Evolutionary conservation across 306 rosid species (phyloP).

Genomic region (Castanea sativa): DNA sequence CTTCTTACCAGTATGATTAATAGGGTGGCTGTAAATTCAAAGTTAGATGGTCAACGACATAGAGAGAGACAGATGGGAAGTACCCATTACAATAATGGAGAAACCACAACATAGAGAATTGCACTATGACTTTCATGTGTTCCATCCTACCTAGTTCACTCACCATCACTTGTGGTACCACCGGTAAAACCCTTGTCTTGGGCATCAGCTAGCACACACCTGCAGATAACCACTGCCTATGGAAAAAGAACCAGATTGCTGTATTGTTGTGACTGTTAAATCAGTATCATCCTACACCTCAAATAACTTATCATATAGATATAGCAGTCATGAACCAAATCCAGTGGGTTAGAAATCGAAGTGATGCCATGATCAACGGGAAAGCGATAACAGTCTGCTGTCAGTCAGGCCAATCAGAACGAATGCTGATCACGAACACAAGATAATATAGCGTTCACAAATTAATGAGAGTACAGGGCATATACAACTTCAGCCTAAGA

Average conservation of each 20-base stretch:
- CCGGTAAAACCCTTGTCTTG: not conserved
- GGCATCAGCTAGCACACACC: not conserved
- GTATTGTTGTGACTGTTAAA: not conserved
- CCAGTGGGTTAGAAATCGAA: not conserved
- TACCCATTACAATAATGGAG: not conserved
- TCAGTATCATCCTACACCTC: not conserved
- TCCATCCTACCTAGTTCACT: not conserved
- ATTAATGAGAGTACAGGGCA: not conserved
- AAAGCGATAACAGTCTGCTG: not conserved
- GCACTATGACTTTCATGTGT: not conserved
- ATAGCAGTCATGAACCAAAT: not conserved
- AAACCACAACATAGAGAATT: not conserved
- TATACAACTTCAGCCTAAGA: not conserved
- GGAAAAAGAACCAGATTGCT: not conserved
- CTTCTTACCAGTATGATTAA: not conserved
- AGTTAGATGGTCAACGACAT: not conserved
- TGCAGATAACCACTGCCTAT: not conserved
- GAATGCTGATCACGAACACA: not conserved
- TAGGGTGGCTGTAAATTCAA: not conserved
- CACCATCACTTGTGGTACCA: not conserved
- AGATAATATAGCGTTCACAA: not conserved
- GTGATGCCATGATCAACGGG: not conserved
- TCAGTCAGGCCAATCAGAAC: not conserved
- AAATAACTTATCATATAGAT: not conserved
- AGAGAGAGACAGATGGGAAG: not conserved